Evolutionary conservation across 495 filamentous ascomycete species (phyloP), one percentile per base, ranked within the genome.

Genomic region (Tuber magnatum): DNA sequence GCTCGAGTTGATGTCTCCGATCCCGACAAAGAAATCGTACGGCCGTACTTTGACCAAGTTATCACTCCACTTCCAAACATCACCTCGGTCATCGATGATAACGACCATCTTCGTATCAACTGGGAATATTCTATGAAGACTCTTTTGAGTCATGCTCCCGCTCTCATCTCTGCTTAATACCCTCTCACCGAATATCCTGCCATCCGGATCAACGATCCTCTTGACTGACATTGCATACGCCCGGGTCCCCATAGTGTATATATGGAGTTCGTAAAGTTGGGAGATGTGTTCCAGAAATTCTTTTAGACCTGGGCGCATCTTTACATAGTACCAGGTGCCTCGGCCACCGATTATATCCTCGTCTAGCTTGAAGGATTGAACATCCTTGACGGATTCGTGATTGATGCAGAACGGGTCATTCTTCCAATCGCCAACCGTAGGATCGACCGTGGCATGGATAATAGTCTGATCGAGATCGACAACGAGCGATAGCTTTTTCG

Each of bases 91-190:
- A 83, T 99, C 95, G 76, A 99, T 99, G 81, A 99, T 97, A 41
- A 97, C 93, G 32, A 97, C 95, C 95, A 99, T 99, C 85, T 97
- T 94, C 16, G 94, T 97, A 84, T 97, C 95, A 68, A 96, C 92
- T 24, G 95, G 95, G 83, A 99, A 99, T 46, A 99, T 83, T 24
- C 96, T 89, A 81, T 97, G 91, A 10, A 99, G 87, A 75, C 89
- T 94, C 86, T 99, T 99, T 65, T 91, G 89, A 3, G 89, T 92
- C 84, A 97, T 88, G 81, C 91, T 97, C 56, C 94, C 94, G 82
- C 94, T 99, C 84, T 99, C 95, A 81, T 97, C 94, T 73, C 95
- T 91, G 81, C 94, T 97, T 78, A 99, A 91, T 81, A 99, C 94
- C 68, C 95, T 88, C 82, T 97, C 93, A 4, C 92, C 94, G 81